Evolutionary conservation across 495 filamentous ascomycete species (phyloP), one percentile per base, ranked within the genome.

Genomic region (Aspergillus egyptiacus): DNA sequence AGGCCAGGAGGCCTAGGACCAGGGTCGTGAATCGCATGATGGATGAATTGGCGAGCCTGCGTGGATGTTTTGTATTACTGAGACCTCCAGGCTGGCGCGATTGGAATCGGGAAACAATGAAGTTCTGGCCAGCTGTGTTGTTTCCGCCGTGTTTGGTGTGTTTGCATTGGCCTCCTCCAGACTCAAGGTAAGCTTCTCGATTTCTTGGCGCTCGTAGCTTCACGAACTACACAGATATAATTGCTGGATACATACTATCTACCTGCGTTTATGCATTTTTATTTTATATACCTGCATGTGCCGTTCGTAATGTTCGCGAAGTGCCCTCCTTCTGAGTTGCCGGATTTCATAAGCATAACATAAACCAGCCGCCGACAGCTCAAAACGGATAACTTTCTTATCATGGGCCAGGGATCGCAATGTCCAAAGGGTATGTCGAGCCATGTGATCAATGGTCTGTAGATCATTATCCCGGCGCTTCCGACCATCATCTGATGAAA

Each of bases 1-100:
- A 80, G 69, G 82, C 85, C 69, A 91, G 59, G 38, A 91, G 78
- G 70, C 80, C 65, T 24, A 69, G 58, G 27, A 71, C 53, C 37
- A 75, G 57, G 53, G 60, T 50, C 47, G 53, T 55, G 50, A 70
- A 65, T 56, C 64, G 67, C 71, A 74, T 74, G 36, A 41, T 68
- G 64, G 54, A 20, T 24, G 45, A 19, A 20, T 33, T 31, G 52
- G 45, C 46, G 54, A 55, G 52, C 37, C 46, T 23, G 27, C 40
- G 25, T 53, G 36, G 33, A 48, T 38, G 17, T 24, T 44, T 36
- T 33, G 50, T 27, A 27, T 50, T 27, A n/a, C n/a, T n/a, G n/a
- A n/a, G n/a, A n/a, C 31, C 35, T 15, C 9, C 38, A 5, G 39
- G 23, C 39, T 42, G 39, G 17, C 58, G 41, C 58, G 54, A 48